phyloP scores from a whole-genome alignment of 768 basidiomycete genomes.

The Suillus luteus region DNA sequence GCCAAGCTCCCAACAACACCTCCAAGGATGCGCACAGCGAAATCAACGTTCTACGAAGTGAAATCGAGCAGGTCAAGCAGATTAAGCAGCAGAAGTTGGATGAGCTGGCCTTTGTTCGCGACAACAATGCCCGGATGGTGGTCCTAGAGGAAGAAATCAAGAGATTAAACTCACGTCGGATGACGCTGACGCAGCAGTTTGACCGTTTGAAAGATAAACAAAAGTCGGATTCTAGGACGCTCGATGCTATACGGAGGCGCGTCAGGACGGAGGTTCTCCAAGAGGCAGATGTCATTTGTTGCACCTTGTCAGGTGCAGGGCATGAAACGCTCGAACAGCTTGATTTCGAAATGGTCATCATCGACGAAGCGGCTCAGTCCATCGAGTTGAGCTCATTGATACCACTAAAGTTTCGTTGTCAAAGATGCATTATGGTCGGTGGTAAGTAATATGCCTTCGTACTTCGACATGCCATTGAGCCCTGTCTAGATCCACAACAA shows the following conservation, averaged over 20 bases:
- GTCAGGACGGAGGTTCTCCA: slow-evolving; percentile 74
- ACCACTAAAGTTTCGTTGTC: slow-evolving; percentile 85
- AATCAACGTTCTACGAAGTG: slow-evolving; percentile 58
- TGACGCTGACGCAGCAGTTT: slow-evolving; percentile 63
- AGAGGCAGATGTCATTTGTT: slow-evolving; percentile 92
- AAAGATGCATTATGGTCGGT: slow-evolving; percentile 91
- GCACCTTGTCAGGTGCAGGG: slow-evolving; percentile 91
- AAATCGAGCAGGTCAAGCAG: slow-evolving; percentile 70
- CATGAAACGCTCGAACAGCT: slow-evolving; percentile 81
- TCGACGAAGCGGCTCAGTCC: slow-evolving; percentile 97
- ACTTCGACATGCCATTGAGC: slow-evolving; percentile 1
- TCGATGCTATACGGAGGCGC: slow-evolving; percentile 79
- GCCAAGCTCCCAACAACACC: slow-evolving; percentile 37
- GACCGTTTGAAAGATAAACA: slow-evolving; percentile 83
- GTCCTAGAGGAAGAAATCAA: slow-evolving; percentile 74
- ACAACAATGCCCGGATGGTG: slow-evolving; percentile 54
- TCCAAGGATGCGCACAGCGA: slow-evolving; percentile 58
- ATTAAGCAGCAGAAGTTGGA: slow-evolving; percentile 58
- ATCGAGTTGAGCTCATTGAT: slow-evolving; percentile 95
- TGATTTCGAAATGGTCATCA: slow-evolving; percentile 94
- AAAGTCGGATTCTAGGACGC: slow-evolving; percentile 75
- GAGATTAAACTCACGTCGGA: slow-evolving; percentile 63
- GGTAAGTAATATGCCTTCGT: slow-evolving; percentile 40
- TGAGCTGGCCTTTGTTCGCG: slow-evolving; percentile 57
- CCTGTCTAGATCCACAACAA: slow-evolving; percentile 74